Base-by-base conservation (phyloP, 257 asterid genomes). In the Plantago major region DNA sequence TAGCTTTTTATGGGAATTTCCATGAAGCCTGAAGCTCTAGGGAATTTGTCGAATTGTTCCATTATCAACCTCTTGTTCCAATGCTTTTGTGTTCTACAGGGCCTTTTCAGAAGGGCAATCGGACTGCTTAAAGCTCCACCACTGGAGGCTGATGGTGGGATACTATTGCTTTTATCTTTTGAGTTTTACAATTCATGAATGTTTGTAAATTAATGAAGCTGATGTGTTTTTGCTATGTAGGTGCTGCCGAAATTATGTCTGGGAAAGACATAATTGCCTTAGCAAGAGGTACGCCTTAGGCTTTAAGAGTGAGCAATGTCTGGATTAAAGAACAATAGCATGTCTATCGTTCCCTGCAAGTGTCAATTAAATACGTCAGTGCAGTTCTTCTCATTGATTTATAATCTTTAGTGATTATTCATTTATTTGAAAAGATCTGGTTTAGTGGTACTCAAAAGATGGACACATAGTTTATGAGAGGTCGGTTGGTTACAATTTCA, bases 91-190 rank as follows among this genome's bases (percentile, higher is more conserved):
- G 46, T 51, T 63, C 51, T 70, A 46, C 71, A 93, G 97, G 99
- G 99, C 28, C 99, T 93, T 67, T 89, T 80, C 75, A 78, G 99
- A 69, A 85, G 68, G 77, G 99, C 95, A n/a, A 74, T 89, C 10
- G 94, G 87, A 53, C 74, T 89, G 72, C 95, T 93, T 42, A 87
- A 85, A 83, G 91, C 89, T 69, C 88, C 97, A 54, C 58, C 88
- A 1, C 46, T 92, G 75, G 96, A 87, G 19, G 74, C 62, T 18
- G 79, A 83, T 19, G 89, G 96, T 87, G 67, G 12, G 74, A 46
- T 52, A 56, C 47, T 42, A 22, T 65, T 26, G 14, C 15, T 43
- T 11, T 44, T 11, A 48, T 45, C 42, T 55, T 42, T 51, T 11
- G 22, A 18, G 40, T 49, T 57, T 19, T 66, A 67, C 18, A 3